Evolutionary conservation across 2,329 filamentous ascomycete species (phyloP), one percentile per base, ranked within the genome.

Genomic region (Purpureocillium lavendulum): DNA sequence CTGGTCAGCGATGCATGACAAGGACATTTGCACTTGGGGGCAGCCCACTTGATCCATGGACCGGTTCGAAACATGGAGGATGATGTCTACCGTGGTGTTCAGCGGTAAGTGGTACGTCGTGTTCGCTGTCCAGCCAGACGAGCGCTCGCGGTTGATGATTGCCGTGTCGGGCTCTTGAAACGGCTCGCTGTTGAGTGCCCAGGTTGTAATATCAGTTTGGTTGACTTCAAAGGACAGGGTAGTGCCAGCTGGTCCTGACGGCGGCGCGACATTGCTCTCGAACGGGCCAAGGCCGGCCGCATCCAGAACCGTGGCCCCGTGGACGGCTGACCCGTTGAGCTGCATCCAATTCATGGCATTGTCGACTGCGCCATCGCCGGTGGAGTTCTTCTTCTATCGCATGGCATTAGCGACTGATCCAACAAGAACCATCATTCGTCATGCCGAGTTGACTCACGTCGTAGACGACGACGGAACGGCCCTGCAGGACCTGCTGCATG

Each of bases 51-150:
- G 29, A 31, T 40, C 39, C 28, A 40, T 40, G 24, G 39, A 40
- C n/a, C 31, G 16, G 33, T 40, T 40, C 14, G 33, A 29, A 3
- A 40, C 14, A 14, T 30, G 36, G 7, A 40, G 2, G 30, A 36
- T 16, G 9, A 40, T 26, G 15, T 40, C 39, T 15, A 40, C 21
- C 10, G 39, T 40, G 13, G 39, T 11, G 28, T 40, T 36, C 1
- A 36, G 28, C n/a, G 39, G 39, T 29, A 40, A 12, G 16, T 40
- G 39, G 4, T 36, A 31, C 11, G 39, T 40, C 18, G 39, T 40
- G 33, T 34, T 36, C 11, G 39, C 39, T 2, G 30, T 40, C 39
- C 39, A 40, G n/a, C 32, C 39, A 7, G 39, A 32, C 12, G 39
- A 40, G 11, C 9, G 14, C 7, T 36, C 32, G 33, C 39, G 33